Evolutionary conservation across 768 basidiomycete genomes (phyloP).

Genomic region (Naganishia friedmannii): DNA sequence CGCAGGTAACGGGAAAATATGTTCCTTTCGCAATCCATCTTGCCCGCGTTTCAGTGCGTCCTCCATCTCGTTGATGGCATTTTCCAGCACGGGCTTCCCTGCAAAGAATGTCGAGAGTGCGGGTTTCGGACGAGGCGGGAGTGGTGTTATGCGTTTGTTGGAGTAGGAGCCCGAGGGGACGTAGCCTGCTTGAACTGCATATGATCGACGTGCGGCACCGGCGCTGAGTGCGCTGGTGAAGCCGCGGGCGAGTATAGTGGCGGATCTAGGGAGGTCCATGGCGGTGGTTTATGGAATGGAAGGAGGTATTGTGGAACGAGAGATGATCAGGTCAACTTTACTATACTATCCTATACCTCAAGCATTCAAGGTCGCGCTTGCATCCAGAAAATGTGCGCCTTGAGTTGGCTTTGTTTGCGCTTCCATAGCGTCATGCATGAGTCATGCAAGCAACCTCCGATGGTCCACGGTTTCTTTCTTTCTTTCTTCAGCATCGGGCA

Average conservation of each 20-base stretch:
- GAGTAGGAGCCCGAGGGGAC: conserved; percentile 1
- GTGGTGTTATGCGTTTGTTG: conserved; percentile 22
- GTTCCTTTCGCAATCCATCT: conserved; percentile 61
- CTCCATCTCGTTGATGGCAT: conserved; percentile 67
- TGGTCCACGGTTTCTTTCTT: no score
- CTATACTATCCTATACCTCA: neutral
- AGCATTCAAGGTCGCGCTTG: neutral
- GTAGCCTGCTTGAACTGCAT: conserved; percentile 20
- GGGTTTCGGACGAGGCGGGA: conserved; percentile 54
- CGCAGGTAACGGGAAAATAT: conserved; percentile 78
- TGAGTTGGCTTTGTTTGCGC: neutral
- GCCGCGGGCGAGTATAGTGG: neutral
- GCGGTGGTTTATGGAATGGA: neutral
- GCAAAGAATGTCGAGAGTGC: conserved; percentile 80
- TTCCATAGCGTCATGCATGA: neutral
- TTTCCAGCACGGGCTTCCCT: conserved; percentile 69
- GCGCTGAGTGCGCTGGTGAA: neutral
- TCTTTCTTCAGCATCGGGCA: neutral
- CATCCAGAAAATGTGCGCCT: conserved; percentile 21
- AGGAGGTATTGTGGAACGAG: no score
- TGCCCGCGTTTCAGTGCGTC: conserved; percentile 62
- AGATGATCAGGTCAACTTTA: no score
- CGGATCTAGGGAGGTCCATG: conserved; percentile 11
- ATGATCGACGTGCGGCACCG: neutral
- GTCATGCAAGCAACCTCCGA: neutral